Base-by-base conservation (phyloP, 805 yeast species). In the Spathaspora girioi region DNA sequence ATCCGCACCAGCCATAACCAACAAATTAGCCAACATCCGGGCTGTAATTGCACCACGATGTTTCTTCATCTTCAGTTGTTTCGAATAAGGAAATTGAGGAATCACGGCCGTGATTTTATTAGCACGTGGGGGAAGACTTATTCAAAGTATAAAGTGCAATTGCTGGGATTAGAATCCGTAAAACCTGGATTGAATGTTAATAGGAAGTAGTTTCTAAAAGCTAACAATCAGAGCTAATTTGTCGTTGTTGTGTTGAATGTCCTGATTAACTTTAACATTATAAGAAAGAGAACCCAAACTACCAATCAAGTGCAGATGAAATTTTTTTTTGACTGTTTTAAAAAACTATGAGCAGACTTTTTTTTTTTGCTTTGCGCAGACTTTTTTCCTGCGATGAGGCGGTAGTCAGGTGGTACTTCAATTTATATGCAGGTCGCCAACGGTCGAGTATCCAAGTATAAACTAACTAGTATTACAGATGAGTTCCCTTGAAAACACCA, bases 21-120 rank as follows among this genome's bases (percentile, higher is more conserved):
- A 76, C 64, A 94, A 74, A 61, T 94, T 94, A 54, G 99, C 98
- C 65, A 94, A 79, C 98, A 94, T 89, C 66, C 98, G 82, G 14
- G 99, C 99, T 3, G 99, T 93, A 63, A 94, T 94, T 41, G 99
- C 98, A 50, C 99, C 99, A 71, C 99, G 80, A 67, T 94, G 98
- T 69, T 91, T 94, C 75, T 94, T 94, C 99, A 94, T 94, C 74
- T 96, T 94, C 59, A 93, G 84, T 71, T 94, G 99, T 69, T 93
- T 87, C 11, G 97, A 89, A 74, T 94, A 94, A 32, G 99, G 99
- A 68, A 93, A 96, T 70, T 91, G 96, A 1, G 99, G 99, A 49
- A 94, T 85, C 31, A 94, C 99, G 9, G 97, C 97, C 10, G 93
- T 94, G 68, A 94, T 91, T 66, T 91, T 91, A 62, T 89, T 87